A percentile compares a stretch with the other conserved stretches of the same genome.
These are phyloP conservation scores for Neonothopanus nambi DNA, from an alignment of 1,284 basidiomycete species.

Conservation along the genomic window DNA sequence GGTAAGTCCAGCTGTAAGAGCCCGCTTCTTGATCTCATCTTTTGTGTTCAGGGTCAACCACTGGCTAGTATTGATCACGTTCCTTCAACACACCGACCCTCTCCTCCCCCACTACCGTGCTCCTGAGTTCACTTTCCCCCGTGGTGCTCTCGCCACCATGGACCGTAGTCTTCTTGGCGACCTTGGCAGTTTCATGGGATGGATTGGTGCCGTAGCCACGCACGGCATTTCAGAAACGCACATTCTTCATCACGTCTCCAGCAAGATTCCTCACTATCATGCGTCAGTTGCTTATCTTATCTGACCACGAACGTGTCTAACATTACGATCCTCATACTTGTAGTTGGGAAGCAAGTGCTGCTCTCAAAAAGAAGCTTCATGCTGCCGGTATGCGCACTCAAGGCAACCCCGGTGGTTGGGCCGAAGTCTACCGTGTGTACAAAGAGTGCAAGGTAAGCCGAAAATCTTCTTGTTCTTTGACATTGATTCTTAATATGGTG, in stretches of 20 bases:
- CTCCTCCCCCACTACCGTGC: constrained; percentile 93
- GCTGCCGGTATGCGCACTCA: constrained; percentile 59
- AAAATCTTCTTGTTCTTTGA: constrained; percentile 1
- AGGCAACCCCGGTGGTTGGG: constrained; percentile 74
- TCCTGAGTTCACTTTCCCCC: constrained; percentile 89
- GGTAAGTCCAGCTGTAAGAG: constrained; percentile 41
- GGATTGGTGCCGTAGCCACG: constrained; percentile 79
- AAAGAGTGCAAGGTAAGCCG: constrained; percentile 67
- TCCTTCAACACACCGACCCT: constrained; percentile 98
- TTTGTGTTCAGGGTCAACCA: constrained; percentile 70
- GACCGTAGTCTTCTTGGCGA: constrained; percentile 89
- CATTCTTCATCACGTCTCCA: constrained; percentile 86
- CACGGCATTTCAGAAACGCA: constrained; percentile 94
- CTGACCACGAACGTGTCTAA: not conserved
- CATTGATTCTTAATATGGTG: constrained; percentile 20
- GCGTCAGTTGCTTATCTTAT: constrained; percentile 46
- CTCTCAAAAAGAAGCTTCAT: constrained; percentile 80
- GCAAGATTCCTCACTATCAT: constrained; percentile 93
- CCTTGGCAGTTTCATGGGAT: constrained; percentile 69
- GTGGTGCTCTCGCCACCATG: constrained; percentile 92
- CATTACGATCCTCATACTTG: constrained; percentile 12
- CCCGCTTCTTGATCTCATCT: constrained; percentile 3
- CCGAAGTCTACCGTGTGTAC: constrained; percentile 76
- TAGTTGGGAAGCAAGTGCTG: constrained; percentile 90
- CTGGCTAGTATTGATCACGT: constrained; percentile 92